phyloP scores from a whole-genome alignment of 805 yeast genomes.

The Lipomyces starkeyi region DNA sequence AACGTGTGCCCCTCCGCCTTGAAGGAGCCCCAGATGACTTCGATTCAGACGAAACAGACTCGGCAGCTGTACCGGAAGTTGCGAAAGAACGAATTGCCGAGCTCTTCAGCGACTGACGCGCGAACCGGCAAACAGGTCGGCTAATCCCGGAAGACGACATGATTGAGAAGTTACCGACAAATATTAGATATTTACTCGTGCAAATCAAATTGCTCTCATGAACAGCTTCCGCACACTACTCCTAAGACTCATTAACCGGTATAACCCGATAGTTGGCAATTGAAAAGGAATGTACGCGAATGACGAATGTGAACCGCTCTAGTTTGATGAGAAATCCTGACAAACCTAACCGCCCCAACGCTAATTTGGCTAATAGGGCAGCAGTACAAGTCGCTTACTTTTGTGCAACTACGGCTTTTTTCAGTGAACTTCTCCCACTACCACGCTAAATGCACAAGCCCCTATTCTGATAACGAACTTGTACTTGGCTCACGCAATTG shows the following conservation, averaged over 20 bases:
- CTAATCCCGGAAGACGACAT: constrained; percentile 5
- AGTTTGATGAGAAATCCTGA: neutral
- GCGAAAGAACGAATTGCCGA: constrained; percentile 4
- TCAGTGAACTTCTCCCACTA: neutral
- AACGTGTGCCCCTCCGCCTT: constrained; percentile 52
- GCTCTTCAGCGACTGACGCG: constrained; percentile 1
- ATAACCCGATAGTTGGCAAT: neutral
- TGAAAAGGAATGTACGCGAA: neutral
- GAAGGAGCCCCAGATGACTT: neutral
- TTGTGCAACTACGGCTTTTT: neutral
- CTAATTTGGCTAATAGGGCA: neutral
- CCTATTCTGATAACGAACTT: too few relatives aligned
- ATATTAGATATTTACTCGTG: neutral
- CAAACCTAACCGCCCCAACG: neutral
- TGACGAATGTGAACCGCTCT: neutral
- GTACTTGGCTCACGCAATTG: too few relatives aligned
- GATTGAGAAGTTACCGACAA: neutral
- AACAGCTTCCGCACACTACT: neutral
- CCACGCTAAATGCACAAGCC: neutral
- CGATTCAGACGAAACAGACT: neutral
- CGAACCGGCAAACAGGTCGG: constrained; percentile 8
- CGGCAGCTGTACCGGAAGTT: constrained; percentile 2
- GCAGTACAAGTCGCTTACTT: too few relatives aligned
- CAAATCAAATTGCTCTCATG: neutral
- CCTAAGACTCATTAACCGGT: neutral